Percentiles rank a stretch among this genome's conserved stretches.
Evolutionary conservation across 306 rosid genomes (phyloP).

Genomic region (Hippophae tibetana): DNA sequence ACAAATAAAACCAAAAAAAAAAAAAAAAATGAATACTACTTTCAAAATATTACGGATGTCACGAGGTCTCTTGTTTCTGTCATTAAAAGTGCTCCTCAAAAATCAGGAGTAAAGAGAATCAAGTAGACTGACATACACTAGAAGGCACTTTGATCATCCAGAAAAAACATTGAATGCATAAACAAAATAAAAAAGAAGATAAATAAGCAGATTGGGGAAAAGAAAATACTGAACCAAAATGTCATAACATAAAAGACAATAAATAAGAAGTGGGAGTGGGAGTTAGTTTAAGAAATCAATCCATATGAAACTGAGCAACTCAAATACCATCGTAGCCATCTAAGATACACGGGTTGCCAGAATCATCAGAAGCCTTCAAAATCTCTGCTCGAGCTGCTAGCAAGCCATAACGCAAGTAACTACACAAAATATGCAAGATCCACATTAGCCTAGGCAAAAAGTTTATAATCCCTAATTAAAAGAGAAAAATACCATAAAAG

Average conservation of each 20-base stretch:
- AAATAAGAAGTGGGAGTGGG: conserved; percentile 9
- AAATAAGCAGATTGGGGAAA: too few species aligned
- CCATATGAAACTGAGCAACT: conserved; percentile 5
- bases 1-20: not conserved
- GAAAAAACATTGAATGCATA: too few species aligned
- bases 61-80: too few species aligned
- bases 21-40: not conserved
- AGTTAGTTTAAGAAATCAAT: not conserved
- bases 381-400: conserved; percentile 97
- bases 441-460: conserved; percentile 14
- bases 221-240: not conserved
- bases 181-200: too few species aligned
- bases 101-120: too few species aligned
- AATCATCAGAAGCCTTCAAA: conserved; percentile 52
- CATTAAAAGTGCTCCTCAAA: too few species aligned
- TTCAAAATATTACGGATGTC: not conserved
- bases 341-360: conserved; percentile 75
- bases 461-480: not conserved
- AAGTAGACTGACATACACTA: too few species aligned
- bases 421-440: conserved; percentile 27
- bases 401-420: conserved; percentile 90
- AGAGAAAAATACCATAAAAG: too few species aligned
- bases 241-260: conserved; percentile 2
- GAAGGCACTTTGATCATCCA: too few species aligned
- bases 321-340: conserved; percentile 66